phyloP scores from a whole-genome alignment of 139 green algal genomes.

The Chlorella sp. region DNA sequence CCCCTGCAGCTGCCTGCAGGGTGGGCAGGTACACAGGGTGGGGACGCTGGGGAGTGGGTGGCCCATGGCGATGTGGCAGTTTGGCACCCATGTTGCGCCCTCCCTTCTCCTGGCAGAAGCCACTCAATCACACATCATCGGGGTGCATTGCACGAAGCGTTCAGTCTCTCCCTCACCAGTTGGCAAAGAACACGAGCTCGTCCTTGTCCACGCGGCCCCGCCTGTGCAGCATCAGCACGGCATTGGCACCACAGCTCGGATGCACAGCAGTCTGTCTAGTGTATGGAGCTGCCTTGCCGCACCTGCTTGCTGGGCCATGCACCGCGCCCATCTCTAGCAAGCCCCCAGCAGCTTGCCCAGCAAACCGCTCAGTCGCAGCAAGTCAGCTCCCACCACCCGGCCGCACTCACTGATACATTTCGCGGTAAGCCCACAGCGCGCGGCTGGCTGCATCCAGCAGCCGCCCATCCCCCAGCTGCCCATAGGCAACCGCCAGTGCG shows the following conservation, averaged over 20 bases:
- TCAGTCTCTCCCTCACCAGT: neutral
- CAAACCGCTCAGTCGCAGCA: neutral
- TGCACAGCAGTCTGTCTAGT: too few relatives aligned
- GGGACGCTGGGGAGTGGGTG: too few relatives aligned
- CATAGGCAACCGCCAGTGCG: neutral
- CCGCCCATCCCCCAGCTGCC: neutral
- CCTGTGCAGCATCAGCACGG: neutral
- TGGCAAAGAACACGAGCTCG: slow-evolving; percentile 12
- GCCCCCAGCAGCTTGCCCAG: neutral
- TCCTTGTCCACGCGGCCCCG: neutral
- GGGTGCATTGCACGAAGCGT: too few relatives aligned
- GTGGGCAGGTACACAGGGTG: too few relatives aligned
- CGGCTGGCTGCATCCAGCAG: neutral
- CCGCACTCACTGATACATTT: neutral
- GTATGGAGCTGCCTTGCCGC: neutral
- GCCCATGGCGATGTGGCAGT: too few relatives aligned
- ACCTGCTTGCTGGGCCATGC: neutral
- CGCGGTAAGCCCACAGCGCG: neutral
- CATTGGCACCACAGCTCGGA: neutral
- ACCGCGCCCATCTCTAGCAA: too few relatives aligned
- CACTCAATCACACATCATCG: too few relatives aligned
- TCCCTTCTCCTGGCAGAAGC: too few relatives aligned
- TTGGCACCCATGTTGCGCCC: too few relatives aligned
- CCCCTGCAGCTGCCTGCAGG: neutral
- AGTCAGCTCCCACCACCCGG: neutral